Percentiles rank a stretch among this genome's conserved stretches.
phyloP scores from a whole-genome alignment of 192 early-diverging fungal genomes.

The Coemansia sp. region DNA sequence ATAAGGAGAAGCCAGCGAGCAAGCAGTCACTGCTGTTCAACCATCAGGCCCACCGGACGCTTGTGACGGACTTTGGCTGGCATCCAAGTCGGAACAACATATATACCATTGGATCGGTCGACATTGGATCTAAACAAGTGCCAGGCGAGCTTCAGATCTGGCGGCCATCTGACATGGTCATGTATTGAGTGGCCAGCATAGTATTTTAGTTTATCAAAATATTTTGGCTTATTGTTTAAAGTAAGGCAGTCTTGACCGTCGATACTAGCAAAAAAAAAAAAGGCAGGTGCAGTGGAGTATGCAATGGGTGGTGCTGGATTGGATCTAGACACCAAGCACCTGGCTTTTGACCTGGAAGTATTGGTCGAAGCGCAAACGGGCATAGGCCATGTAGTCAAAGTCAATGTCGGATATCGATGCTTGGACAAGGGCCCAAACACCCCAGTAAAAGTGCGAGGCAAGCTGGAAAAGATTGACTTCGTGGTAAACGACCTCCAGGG shows the following conservation, averaged over 20 bases:
- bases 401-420: slow-evolving; percentile 89
- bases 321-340: slow-evolving; percentile 15
- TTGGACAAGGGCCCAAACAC: slow-evolving; percentile 78
- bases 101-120: slow-evolving; percentile 49
- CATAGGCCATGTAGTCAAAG: slow-evolving; percentile 95
- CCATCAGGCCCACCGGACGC: slow-evolving; percentile 39
- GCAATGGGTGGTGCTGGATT: background rate
- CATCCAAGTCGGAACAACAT: slow-evolving; percentile 30
- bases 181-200: background rate
- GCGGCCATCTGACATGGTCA: slow-evolving; percentile 19
- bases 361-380: slow-evolving; percentile 76
- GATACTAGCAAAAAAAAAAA: background rate
- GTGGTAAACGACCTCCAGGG: slow-evolving; percentile 65
- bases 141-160: slow-evolving; percentile 51
- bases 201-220: background rate
- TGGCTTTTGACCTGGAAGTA: slow-evolving; percentile 62
- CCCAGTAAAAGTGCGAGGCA: slow-evolving; percentile 95
- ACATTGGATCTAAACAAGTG: slow-evolving; percentile 18
- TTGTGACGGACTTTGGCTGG: slow-evolving; percentile 43
- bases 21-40: slow-evolving; percentile 19
- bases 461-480: slow-evolving; percentile 86
- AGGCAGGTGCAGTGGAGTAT: background rate
- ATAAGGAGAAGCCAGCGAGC: background rate
- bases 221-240: background rate
- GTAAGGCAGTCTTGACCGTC: no score